Conservation (phyloP, 495 filamentous ascomycete genomes). For the Penicillium bialowiezense region DNA sequence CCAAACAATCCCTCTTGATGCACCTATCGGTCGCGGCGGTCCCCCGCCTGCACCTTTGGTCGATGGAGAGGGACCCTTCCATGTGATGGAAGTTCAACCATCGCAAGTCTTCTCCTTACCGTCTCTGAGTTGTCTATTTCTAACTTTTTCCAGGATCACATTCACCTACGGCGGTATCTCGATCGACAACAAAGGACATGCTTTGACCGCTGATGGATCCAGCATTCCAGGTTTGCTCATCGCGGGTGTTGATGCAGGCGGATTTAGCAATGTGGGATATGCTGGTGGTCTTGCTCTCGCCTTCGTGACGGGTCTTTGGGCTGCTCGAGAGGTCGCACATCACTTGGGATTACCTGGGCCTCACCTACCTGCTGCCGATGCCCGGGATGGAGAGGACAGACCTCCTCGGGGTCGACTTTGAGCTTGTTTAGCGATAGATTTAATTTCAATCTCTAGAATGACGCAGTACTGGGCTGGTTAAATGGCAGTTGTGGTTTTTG, state of each 20-base stretch:
- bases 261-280: constrained; percentile 25
- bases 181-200: constrained; percentile 20
- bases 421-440: no score
- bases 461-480: no score
- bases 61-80: constrained; percentile 25
- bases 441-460: no score
- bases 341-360: constrained; percentile 18
- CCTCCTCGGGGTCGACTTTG: constrained; percentile 12
- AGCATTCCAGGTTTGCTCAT: constrained; percentile 20
- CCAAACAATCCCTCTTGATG: constrained; percentile 8
- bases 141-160: constrained; percentile 16
- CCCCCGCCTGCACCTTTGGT: constrained; percentile 15
- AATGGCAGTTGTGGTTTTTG: no score
- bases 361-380: constrained; percentile 17
- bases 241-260: constrained; percentile 25
- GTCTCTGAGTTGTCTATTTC: neutral
- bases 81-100: constrained; percentile 29
- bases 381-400: constrained; percentile 8
- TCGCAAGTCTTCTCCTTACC: constrained; percentile 12
- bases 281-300: constrained; percentile 25
- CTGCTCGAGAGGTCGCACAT: constrained; percentile 14
- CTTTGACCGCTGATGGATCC: constrained; percentile 17
- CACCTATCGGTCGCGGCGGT: constrained; percentile 10
- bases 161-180: constrained; percentile 26
- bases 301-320: constrained; percentile 25